These are phyloP conservation scores for Sphagnurus paluster DNA, from an alignment of 1,284 basidiomycete species.

Conservation along the genomic window DNA sequence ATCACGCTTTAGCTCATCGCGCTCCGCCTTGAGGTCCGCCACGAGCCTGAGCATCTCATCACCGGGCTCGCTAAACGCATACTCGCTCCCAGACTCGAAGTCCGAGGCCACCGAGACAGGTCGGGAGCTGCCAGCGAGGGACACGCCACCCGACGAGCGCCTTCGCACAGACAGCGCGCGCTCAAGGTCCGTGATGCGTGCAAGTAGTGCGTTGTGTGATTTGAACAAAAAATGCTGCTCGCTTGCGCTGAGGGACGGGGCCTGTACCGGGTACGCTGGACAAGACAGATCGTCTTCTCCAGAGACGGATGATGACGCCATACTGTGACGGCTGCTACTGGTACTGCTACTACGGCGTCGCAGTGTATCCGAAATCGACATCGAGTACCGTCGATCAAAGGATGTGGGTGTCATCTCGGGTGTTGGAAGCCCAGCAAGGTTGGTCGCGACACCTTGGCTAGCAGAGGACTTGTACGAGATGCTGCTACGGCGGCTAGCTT, in stretches of 20 bases:
- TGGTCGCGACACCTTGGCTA: slow-evolving; percentile 34
- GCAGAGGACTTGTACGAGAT: slow-evolving; percentile 65
- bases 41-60: slow-evolving; percentile 76
- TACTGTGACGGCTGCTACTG: slow-evolving; percentile 7
- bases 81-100: slow-evolving; percentile 36
- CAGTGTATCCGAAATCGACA: slow-evolving; percentile 24
- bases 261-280: slow-evolving; percentile 30
- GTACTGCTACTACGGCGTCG: slow-evolving; percentile 19
- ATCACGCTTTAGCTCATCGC: slow-evolving; percentile 77
- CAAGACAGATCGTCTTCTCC: slow-evolving; percentile 42
- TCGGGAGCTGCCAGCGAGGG: slow-evolving; percentile 40
- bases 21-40: slow-evolving; percentile 73
- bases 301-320: slow-evolving; percentile 22
- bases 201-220: slow-evolving; percentile 75
- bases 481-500: slow-evolving; percentile 52
- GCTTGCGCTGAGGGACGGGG: slow-evolving; percentile 57
- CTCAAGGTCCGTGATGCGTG: slow-evolving; percentile 78
- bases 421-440: slow-evolving; percentile 56
- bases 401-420: slow-evolving; percentile 71
- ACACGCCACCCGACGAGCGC: slow-evolving; percentile 32
- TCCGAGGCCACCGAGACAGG: slow-evolving; percentile 57
- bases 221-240: slow-evolving; percentile 84
- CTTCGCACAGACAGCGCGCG: slow-evolving; percentile 57
- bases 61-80: slow-evolving; percentile 42
- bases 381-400: slow-evolving; percentile 46